phyloP scores from a whole-genome alignment of 371 early-diverging fungal genomes.

The Lichtheimia ramosa region DNA sequence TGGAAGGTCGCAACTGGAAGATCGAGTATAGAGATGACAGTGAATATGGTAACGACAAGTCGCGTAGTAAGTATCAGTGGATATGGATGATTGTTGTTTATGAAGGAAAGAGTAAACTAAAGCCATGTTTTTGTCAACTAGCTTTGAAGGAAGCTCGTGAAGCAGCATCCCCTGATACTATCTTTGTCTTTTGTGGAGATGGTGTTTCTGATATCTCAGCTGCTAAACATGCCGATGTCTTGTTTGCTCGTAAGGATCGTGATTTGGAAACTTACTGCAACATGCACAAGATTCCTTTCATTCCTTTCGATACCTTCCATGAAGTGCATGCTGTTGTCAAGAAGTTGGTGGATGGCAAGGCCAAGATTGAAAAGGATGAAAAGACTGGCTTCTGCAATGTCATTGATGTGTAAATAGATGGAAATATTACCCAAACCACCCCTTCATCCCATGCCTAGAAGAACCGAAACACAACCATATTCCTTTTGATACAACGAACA shows the following conservation, averaged over 20 bases:
- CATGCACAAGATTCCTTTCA: constrained; percentile 50
- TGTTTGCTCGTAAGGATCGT: constrained; percentile 64
- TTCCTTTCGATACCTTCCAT: constrained; percentile 54
- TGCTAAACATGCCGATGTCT: constrained; percentile 64
- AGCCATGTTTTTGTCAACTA: constrained; percentile 4
- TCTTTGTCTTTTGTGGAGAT: constrained; percentile 69
- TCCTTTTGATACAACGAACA: no score
- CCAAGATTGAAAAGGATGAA: constrained; percentile 27
- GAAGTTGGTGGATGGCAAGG: constrained; percentile 29
- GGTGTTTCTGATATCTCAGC: constrained; percentile 71
- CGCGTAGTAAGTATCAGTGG: constrained; percentile 28
- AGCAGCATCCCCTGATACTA: constrained; percentile 29
- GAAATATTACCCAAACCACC: background rate
- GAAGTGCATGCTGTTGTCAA: constrained; percentile 39
- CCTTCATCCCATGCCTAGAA: background rate
- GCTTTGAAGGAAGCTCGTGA: constrained; percentile 40
- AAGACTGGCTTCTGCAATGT: constrained; percentile 39
- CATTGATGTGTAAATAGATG: constrained; percentile 19
- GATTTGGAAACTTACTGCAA: constrained; percentile 65
- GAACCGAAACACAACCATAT: no score
- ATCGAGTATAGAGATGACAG: constrained; percentile 60
- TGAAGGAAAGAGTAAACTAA: background rate
- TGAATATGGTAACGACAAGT: constrained; percentile 64
- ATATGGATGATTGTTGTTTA: no score
- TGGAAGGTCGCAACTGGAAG: constrained; percentile 51